These are phyloP conservation scores for Protomyces inundatus DNA, from an alignment of 1,139 yeast genomes.

Conservation along the genomic window DNA sequence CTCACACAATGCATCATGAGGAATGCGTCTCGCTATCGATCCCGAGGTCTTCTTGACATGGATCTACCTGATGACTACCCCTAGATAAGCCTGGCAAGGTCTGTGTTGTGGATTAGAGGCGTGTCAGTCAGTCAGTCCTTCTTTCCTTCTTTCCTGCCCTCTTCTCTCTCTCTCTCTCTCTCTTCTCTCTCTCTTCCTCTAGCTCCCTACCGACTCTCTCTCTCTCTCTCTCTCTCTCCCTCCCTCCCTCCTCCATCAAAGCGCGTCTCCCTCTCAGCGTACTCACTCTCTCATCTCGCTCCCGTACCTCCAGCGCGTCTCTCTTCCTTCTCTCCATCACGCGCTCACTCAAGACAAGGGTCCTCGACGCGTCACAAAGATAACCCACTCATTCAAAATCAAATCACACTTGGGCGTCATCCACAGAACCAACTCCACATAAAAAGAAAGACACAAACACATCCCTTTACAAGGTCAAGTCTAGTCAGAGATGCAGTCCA, in stretches of 20 bases:
- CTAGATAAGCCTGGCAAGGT: too few relatives aligned
- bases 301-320: too few relatives aligned
- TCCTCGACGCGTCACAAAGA: not conserved
- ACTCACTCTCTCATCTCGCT: not conserved
- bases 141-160: not conserved
- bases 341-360: not conserved
- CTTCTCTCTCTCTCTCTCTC: not conserved
- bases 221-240: not conserved
- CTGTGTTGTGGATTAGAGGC: not conserved
- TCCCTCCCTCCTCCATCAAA: not conserved
- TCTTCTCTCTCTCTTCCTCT: not conserved
- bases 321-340: conserved; percentile 7
- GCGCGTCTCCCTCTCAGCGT: conserved; percentile 4
- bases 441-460: not conserved
- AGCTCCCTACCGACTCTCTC: not conserved
- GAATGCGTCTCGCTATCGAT: not conserved
- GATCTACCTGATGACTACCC: not conserved
- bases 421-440: not conserved
- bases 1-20: not conserved
- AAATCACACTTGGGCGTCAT: not conserved
- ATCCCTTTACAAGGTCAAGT: not conserved
- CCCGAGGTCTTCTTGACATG: not conserved
- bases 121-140: not conserved
- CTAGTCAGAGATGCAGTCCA: conserved; percentile 23
- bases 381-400: not conserved